A percentile compares a stretch with the other conserved stretches of the same genome.
These are phyloP conservation scores for Boletus bicolor DNA, from an alignment of 768 basidiomycete genomes.

Conservation along the genomic window DNA sequence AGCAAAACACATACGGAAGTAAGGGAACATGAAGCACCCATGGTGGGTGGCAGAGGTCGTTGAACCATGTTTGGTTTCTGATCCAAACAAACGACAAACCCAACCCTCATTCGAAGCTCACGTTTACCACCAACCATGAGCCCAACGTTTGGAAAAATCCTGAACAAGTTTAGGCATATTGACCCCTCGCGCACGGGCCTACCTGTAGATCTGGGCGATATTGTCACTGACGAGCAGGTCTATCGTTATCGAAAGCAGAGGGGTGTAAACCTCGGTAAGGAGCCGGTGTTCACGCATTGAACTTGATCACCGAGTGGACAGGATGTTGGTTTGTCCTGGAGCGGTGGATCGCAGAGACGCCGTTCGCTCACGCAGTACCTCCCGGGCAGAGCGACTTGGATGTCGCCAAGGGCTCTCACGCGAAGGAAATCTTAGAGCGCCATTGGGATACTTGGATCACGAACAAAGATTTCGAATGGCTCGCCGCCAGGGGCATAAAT, in stretches of 20 bases:
- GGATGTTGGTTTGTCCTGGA: slow-evolving; percentile 81
- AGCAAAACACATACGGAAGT: background rate
- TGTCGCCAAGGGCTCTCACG: slow-evolving; percentile 52
- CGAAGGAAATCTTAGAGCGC: slow-evolving; percentile 40
- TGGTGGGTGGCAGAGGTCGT: background rate
- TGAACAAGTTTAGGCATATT: slow-evolving; percentile 15
- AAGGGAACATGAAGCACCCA: background rate
- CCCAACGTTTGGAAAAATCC: slow-evolving; percentile 8
- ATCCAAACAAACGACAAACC: slow-evolving; percentile 16
- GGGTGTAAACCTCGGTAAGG: slow-evolving; percentile 76
- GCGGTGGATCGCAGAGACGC: slow-evolving; percentile 64
- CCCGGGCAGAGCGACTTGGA: slow-evolving; percentile 70
- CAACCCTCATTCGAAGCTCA: background rate
- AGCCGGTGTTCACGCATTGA: background rate
- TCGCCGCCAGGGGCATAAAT: slow-evolving; percentile 52
- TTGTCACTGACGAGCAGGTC: slow-evolving; percentile 21
- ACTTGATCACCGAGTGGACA: slow-evolving; percentile 26
- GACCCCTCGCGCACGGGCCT: background rate
- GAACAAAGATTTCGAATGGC: slow-evolving; percentile 53
- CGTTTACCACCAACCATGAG: slow-evolving; percentile 6
- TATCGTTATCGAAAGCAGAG: slow-evolving; percentile 68
- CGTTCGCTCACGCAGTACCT: slow-evolving; percentile 49
- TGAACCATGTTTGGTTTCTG: slow-evolving; percentile 9
- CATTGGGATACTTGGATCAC: slow-evolving; percentile 58
- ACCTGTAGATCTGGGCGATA: slow-evolving; percentile 6